Percentiles rank a stretch among this genome's conserved stretches.
phyloP scores from a whole-genome alignment of 2,329 filamentous ascomycete genomes.

The Pyrenochaeta sp. region DNA sequence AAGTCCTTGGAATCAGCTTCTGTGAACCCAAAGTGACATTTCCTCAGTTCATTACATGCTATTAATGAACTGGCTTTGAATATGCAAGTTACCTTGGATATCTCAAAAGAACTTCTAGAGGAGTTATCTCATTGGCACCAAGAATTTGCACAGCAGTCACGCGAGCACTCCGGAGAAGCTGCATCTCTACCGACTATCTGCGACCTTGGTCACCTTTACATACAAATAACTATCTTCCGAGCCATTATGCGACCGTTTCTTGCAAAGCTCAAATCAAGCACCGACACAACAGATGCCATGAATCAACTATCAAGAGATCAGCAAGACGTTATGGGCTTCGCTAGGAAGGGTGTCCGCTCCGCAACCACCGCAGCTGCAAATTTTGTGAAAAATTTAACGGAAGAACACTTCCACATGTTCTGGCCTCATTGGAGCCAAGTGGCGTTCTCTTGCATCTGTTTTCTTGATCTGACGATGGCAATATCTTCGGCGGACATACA shows the following conservation, averaged over 20 bases:
- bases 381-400: slow-evolving; percentile 7
- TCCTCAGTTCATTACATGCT: slow-evolving; percentile 9
- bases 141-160: not conserved
- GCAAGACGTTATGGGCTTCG: slow-evolving; percentile 4
- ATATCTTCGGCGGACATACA: slow-evolving; percentile 8
- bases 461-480: slow-evolving; percentile 16
- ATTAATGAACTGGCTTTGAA: slow-evolving; percentile 1
- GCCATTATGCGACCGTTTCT: slow-evolving; percentile 15
- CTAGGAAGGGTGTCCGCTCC: slow-evolving; percentile 9
- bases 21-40: not conserved
- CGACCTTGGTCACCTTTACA: slow-evolving; percentile 15
- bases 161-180: not conserved
- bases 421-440: slow-evolving; percentile 23
- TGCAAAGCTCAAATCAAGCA: not conserved
- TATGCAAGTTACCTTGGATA: not conserved
- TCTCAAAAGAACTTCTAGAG: slow-evolving; percentile 4
- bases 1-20: not conserved
- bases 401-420: slow-evolving; percentile 17
- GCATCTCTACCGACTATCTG: slow-evolving; percentile 3
- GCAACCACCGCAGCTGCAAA: slow-evolving; percentile 7
- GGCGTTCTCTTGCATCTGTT: slow-evolving; percentile 18
- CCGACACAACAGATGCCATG: not conserved
- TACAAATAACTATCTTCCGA: slow-evolving; percentile 16
- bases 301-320: not conserved
- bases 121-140: slow-evolving; percentile 1